Conservation (phyloP, 2,329 filamentous ascomycete genomes). For the Chaetomium sp. region DNA sequence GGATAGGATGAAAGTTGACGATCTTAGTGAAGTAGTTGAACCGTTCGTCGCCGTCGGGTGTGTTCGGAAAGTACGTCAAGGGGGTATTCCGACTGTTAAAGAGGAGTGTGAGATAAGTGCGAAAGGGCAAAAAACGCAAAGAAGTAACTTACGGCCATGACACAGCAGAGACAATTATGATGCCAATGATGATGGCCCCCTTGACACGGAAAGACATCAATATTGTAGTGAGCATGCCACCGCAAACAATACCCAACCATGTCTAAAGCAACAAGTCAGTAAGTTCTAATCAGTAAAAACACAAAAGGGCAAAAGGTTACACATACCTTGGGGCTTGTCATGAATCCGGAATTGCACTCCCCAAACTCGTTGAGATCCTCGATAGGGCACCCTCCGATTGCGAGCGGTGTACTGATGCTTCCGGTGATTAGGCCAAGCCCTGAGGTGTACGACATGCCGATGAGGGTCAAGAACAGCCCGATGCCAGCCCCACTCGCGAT, state of each 20-base stretch:
- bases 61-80: slow-evolving; percentile 68
- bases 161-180: slow-evolving; percentile 63
- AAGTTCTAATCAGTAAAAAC: neutral
- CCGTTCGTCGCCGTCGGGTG: slow-evolving; percentile 52
- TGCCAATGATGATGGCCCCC: slow-evolving; percentile 67
- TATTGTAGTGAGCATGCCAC: slow-evolving; percentile 71
- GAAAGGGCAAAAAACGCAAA: neutral
- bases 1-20: slow-evolving; percentile 64
- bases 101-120: slow-evolving; percentile 14
- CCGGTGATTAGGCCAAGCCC: slow-evolving; percentile 81
- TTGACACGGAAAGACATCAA: slow-evolving; percentile 75
- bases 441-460: slow-evolving; percentile 66
- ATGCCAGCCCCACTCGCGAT: slow-evolving; percentile 60
- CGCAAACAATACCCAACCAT: slow-evolving; percentile 80
- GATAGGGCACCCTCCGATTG: slow-evolving; percentile 66
- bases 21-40: slow-evolving; percentile 70
- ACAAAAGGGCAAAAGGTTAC: neutral
- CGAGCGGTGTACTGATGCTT: slow-evolving; percentile 60
- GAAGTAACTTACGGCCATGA: slow-evolving; percentile 60
- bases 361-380: slow-evolving; percentile 46
- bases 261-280: slow-evolving; percentile 40
- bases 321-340: slow-evolving; percentile 66
- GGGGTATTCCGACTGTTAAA: slow-evolving; percentile 52
- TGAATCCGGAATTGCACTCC: slow-evolving; percentile 54
- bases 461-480: slow-evolving; percentile 57